Evolutionary conservation across 129 eudicot genomes (phyloP).

Genomic region (Escallonia rubra): DNA sequence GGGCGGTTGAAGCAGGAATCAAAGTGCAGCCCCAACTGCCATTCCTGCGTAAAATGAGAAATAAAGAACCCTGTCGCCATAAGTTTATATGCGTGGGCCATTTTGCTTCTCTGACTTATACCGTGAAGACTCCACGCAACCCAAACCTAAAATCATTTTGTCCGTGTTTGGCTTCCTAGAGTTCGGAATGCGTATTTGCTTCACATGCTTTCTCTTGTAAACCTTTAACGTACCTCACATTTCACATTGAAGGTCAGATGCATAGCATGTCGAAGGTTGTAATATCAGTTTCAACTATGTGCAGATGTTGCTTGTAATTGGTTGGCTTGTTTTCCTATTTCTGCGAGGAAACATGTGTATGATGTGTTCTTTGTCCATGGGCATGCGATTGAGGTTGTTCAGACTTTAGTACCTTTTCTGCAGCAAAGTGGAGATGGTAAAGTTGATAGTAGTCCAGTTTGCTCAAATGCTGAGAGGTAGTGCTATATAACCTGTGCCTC

Average conservation of each 20-base stretch:
- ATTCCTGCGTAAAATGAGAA: no score
- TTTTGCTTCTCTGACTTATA: neutral
- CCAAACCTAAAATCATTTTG: neutral
- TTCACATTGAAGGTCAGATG: neutral
- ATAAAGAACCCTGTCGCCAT: no score
- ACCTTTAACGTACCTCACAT: neutral
- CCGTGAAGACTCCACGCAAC: neutral
- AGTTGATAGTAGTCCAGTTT: constrained; percentile 30
- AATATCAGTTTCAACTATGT: constrained; percentile 17
- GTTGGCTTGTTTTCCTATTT: constrained; percentile 78
- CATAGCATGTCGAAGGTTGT: constrained; percentile 8
- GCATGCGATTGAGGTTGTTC: constrained; percentile 56
- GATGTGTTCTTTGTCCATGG: constrained; percentile 75
- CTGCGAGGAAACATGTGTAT: constrained; percentile 71
- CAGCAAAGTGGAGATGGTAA: constrained; percentile 37
- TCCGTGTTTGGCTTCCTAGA: neutral
- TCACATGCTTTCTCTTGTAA: neutral
- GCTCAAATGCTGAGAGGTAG: constrained; percentile 87
- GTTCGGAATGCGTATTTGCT: neutral
- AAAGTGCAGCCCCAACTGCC: no score
- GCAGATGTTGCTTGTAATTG: constrained; percentile 83
- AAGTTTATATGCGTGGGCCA: neutral
- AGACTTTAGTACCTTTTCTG: constrained; percentile 64
- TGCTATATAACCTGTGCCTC: neutral
- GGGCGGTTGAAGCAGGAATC: no score